Evolutionary conservation across 2,329 filamentous ascomycete genomes (phyloP).

Genomic region (Xylaria sp.): DNA sequence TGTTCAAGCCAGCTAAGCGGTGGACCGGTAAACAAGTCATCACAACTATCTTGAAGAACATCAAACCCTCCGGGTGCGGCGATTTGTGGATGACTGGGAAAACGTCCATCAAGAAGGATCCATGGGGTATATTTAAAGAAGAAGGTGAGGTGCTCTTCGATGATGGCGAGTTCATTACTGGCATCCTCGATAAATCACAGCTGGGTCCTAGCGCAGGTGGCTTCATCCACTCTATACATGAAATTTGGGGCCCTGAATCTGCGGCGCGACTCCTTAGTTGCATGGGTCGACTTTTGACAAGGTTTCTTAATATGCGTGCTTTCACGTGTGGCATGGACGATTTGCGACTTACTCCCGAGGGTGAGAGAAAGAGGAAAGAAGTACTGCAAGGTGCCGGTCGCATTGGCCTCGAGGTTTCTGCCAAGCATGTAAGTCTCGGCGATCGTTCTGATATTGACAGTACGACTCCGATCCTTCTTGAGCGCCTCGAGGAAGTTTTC

Average conservation of each 20-base stretch:
- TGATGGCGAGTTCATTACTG: slow-evolving; percentile 86
- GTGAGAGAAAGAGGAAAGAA: slow-evolving; percentile 76
- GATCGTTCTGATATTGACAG: slow-evolving; percentile 64
- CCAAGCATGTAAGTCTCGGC: slow-evolving; percentile 87
- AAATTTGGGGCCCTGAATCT: slow-evolving; percentile 87
- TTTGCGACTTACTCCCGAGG: slow-evolving; percentile 82
- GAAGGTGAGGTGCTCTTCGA: slow-evolving; percentile 85
- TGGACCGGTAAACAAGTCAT: slow-evolving; percentile 99
- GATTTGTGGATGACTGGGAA: slow-evolving; percentile 83
- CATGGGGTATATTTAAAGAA: slow-evolving; percentile 81
- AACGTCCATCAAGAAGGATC: slow-evolving; percentile 78
- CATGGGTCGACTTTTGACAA: slow-evolving; percentile 87
- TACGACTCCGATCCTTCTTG: slow-evolving; percentile 76
- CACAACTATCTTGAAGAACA: slow-evolving; percentile 91
- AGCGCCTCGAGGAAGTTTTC: slow-evolving; percentile 86
- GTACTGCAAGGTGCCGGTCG: slow-evolving; percentile 73
- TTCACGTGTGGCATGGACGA: slow-evolving; percentile 99
- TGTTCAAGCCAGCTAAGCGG: slow-evolving; percentile 81
- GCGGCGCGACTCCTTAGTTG: slow-evolving; percentile 91
- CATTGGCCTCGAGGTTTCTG: slow-evolving; percentile 82
- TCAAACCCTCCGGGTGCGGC: slow-evolving; percentile 79
- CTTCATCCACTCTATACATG: slow-evolving; percentile 90
- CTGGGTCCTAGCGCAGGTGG: slow-evolving; percentile 89
- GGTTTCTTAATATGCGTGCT: slow-evolving; percentile 90
- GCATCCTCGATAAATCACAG: slow-evolving; percentile 95